These are phyloP conservation scores for Globisporangium canariense DNA, from an alignment of 352 stramenopile genomes.

Conservation along the genomic window DNA sequence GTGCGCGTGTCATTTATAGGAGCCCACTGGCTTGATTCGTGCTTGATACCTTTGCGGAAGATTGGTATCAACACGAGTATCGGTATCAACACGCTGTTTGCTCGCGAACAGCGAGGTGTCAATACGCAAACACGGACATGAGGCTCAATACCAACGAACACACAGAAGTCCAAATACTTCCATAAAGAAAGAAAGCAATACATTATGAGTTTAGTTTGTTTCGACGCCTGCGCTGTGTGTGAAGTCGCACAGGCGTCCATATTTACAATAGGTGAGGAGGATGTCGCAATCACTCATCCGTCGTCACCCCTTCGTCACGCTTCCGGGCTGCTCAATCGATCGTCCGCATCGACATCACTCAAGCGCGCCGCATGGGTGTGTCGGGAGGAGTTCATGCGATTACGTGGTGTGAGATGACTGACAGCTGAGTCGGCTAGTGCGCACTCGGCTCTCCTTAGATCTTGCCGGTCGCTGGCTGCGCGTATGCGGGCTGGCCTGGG, in stretches of 20 bases:
- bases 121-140: not conserved
- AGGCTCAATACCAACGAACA: no score
- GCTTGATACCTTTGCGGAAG: not conserved
- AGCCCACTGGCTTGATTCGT: no score
- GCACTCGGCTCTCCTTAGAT: not conserved
- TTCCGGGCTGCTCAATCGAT: not conserved
- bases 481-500: constrained; percentile 12
- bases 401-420: not conserved
- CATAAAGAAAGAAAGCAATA: constrained; percentile 3
- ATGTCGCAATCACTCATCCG: not conserved
- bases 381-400: not conserved
- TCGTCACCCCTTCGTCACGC: no score
- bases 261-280: constrained; percentile 7
- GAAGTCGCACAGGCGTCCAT: not conserved
- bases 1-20: no score
- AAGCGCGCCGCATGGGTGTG: not conserved
- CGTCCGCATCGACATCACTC: not conserved
- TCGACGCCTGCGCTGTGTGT: not conserved
- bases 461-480: constrained; percentile 11
- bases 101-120: not conserved
- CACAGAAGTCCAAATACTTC: not conserved
- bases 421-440: not conserved
- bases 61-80: not conserved
- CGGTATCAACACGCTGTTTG: not conserved
- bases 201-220: constrained; percentile 11